A percentile compares a stretch with the other conserved stretches of the same genome.
Conservation (phyloP, 2,329 filamentous ascomycete species). For the Didymella pinodella region DNA sequence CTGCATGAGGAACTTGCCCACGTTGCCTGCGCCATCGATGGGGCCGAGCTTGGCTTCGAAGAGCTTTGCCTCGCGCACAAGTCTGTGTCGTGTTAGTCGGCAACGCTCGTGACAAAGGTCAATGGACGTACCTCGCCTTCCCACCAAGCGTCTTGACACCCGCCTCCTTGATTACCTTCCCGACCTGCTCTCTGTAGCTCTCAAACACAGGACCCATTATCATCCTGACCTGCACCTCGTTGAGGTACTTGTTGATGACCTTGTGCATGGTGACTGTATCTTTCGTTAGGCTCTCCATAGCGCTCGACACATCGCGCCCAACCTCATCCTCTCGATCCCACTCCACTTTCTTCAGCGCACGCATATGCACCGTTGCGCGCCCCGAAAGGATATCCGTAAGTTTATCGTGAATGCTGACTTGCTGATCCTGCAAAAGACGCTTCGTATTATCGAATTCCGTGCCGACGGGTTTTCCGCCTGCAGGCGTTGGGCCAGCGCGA, state of each 20-base stretch:
- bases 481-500: conserved; percentile 59
- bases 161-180: conserved; percentile 72
- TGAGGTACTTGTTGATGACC: conserved; percentile 81
- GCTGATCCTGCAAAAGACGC: conserved; percentile 85
- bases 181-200: conserved; percentile 82
- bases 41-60: conserved; percentile 76
- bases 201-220: conserved; percentile 88
- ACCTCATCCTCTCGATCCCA: conserved; percentile 67
- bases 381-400: conserved; percentile 90
- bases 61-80: conserved; percentile 78
- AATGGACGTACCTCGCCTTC: conserved; percentile 69
- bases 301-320: conserved; percentile 64
- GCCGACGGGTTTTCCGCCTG: conserved; percentile 58
- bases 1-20: conserved; percentile 72
- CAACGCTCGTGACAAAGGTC: not conserved
- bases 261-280: conserved; percentile 86
- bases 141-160: conserved; percentile 71
- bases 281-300: conserved; percentile 87
- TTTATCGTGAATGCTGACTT: conserved; percentile 90
- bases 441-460: conserved; percentile 89
- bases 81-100: conserved; percentile 58
- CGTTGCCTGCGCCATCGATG: conserved; percentile 78
- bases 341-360: conserved; percentile 75
- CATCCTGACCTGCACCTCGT: conserved; percentile 76
- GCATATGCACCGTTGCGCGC: conserved; percentile 76